phyloP scores from a whole-genome alignment of 2,329 filamentous ascomycete species.

The Fusarium keratoplasticum region DNA sequence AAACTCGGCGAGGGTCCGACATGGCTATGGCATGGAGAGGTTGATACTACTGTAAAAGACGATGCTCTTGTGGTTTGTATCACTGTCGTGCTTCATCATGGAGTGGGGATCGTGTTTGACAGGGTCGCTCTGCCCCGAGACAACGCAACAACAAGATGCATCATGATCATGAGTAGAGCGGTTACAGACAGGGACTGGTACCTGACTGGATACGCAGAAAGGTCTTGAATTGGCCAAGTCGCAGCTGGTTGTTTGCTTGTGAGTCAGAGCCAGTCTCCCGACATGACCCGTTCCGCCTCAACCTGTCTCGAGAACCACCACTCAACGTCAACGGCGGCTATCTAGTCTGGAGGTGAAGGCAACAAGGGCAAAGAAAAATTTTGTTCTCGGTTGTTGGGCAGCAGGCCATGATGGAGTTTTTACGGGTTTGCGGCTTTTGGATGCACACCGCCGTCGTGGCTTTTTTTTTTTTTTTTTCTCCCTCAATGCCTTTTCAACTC shows the following conservation, averaged over 20 bases:
- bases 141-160: not conserved
- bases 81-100: not conserved
- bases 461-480: conserved; percentile 16
- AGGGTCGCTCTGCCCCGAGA: not conserved
- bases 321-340: conserved; percentile 22
- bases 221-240: not conserved
- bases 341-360: conserved; percentile 14
- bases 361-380: not conserved
- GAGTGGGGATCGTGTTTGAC: not conserved
- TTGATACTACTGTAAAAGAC: not conserved
- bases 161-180: not conserved
- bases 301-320: conserved; percentile 5
- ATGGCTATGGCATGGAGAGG: not conserved
- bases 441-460: conserved; percentile 35
- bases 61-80: not conserved
- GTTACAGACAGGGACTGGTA: conserved; percentile 1
- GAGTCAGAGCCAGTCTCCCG: conserved; percentile 3
- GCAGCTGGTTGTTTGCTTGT: not conserved
- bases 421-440: conserved; percentile 27
- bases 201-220: not conserved
- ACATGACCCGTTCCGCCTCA: conserved; percentile 21
- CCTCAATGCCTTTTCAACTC: not conserved
- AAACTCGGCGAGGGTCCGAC: conserved; percentile 26
- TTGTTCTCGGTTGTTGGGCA: conserved; percentile 8
- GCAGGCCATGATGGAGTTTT: conserved; percentile 24